Conservation (phyloP, 768 basidiomycete genomes). For the Leucosporidium scottii region DNA sequence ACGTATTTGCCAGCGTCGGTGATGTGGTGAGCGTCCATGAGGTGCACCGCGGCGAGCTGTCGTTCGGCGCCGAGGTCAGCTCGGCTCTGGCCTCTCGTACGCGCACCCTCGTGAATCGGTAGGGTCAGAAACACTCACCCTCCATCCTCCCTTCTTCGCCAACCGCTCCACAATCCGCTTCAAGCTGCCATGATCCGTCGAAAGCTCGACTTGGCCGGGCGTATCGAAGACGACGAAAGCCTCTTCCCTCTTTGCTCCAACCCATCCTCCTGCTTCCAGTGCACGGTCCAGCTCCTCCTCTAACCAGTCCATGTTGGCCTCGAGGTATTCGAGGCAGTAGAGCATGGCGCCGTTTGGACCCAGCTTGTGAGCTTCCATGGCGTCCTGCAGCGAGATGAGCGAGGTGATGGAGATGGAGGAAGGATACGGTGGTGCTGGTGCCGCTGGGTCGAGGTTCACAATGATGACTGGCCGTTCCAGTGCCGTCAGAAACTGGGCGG, state of each 20-base stretch:
- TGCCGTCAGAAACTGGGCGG: constrained; percentile 62
- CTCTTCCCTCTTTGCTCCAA: constrained; percentile 49
- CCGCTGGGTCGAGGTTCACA: constrained; percentile 94
- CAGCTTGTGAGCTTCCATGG: constrained; percentile 71
- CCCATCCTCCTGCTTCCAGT: constrained; percentile 54
- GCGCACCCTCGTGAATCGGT: not conserved
- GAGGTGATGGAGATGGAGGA: constrained; percentile 77
- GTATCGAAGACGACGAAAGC: constrained; percentile 90
- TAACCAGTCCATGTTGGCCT: constrained; percentile 76
- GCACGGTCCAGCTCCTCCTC: constrained; percentile 53
- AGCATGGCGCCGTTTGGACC: constrained; percentile 96
- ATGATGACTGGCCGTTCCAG: constrained; percentile 77
- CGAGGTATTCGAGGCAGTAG: constrained; percentile 94
- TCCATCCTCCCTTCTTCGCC: constrained; percentile 69
- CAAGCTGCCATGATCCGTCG: constrained; percentile 87
- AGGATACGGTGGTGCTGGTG: constrained; percentile 80
- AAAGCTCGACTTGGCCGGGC: constrained; percentile 94
- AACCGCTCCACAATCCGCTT: constrained; percentile 68
- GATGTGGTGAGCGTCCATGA: constrained; percentile 95
- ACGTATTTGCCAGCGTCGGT: constrained; percentile 94
- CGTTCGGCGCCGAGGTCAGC: not conserved
- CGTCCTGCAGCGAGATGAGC: constrained; percentile 78
- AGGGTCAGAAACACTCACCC: constrained; percentile 55
- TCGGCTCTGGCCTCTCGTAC: no score
- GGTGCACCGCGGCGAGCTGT: constrained; percentile 84